Evolutionary conservation across 1,284 basidiomycete species (phyloP).

Genomic region (Cryptococcus wingfieldii): DNA sequence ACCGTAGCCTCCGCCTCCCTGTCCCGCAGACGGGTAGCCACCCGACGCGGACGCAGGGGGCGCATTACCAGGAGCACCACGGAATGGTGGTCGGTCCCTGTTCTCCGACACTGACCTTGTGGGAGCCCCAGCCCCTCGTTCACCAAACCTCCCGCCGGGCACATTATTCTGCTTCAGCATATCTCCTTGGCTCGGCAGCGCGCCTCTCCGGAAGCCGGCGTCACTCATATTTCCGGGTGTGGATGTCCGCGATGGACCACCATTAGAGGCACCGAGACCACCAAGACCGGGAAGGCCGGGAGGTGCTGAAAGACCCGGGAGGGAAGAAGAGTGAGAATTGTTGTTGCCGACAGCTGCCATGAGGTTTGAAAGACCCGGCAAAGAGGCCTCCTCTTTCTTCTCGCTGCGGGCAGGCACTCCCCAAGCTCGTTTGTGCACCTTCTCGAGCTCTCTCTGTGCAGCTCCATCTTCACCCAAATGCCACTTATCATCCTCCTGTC

Average conservation of each 20-base stretch:
- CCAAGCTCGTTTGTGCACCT: neutral
- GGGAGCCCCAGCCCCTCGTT: neutral
- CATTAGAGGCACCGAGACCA: neutral
- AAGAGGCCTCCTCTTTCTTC: constrained; percentile 11
- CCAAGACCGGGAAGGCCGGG: neutral
- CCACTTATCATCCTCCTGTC: constrained; percentile 52
- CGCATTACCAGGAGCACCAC: neutral
- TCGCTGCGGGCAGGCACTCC: neutral
- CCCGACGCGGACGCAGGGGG: constrained; percentile 3
- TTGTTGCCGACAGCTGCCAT: constrained; percentile 11
- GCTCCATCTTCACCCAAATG: constrained; percentile 54
- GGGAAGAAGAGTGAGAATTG: constrained; percentile 9
- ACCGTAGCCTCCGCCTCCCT: too few relatives aligned
- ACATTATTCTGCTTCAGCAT: constrained; percentile 43
- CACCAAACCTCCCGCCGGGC: constrained; percentile 22
- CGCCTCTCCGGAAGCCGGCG: constrained; percentile 5
- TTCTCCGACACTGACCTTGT: constrained; percentile 10
- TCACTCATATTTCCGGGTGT: neutral
- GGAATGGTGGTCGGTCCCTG: too few relatives aligned
- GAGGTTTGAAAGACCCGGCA: constrained; percentile 23
- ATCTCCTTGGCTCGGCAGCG: constrained; percentile 44
- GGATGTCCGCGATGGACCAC: neutral
- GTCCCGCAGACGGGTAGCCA: neutral
- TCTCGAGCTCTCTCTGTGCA: constrained; percentile 13
- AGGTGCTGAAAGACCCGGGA: neutral